Evolutionary conservation across 345 rosid genomes (phyloP).

Genomic region (Cardiospermum halicacabum): DNA sequence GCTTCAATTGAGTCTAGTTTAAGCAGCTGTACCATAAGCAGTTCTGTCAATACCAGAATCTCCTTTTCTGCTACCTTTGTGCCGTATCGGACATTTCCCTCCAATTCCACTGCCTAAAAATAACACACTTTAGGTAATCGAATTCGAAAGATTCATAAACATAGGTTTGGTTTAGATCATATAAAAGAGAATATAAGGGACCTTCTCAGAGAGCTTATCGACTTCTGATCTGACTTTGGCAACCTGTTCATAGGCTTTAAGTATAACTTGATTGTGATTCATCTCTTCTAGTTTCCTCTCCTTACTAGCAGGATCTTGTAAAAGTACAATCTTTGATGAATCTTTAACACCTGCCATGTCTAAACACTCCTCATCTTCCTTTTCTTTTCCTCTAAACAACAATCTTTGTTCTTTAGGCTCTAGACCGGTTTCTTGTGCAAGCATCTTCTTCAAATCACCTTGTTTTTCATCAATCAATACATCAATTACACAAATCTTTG

Average conservation of each 20-base stretch:
- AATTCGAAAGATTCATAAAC: not conserved
- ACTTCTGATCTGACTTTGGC: conserved; percentile 42
- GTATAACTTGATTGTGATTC: conserved; percentile 25
- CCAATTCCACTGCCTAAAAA: conserved; percentile 40
- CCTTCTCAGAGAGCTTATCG: conserved; percentile 45
- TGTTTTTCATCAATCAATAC: conserved; percentile 14
- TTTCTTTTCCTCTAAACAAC: conserved; percentile 48
- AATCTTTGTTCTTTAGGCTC: conserved; percentile 49
- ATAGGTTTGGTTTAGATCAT: no score
- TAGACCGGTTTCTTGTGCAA: conserved; percentile 37
- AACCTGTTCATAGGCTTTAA: conserved; percentile 32
- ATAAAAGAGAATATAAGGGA: conserved; percentile 3
- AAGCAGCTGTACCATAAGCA: conserved; percentile 44
- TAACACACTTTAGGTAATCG: not conserved
- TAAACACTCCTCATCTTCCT: conserved; percentile 40
- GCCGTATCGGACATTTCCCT: conserved; percentile 27
- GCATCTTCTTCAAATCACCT: conserved; percentile 46
- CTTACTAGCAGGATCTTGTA: conserved; percentile 55
- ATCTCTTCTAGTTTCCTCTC: conserved; percentile 46
- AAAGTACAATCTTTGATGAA: conserved; percentile 38
- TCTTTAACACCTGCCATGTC: conserved; percentile 52
- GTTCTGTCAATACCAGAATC: conserved; percentile 35
- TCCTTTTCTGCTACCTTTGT: conserved; percentile 36
- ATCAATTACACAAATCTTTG: conserved; percentile 14
- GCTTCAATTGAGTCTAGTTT: conserved; percentile 44